Evolutionary conservation across 2,329 filamentous ascomycete genomes (phyloP).

Genomic region (Trichothecium roseum): DNA sequence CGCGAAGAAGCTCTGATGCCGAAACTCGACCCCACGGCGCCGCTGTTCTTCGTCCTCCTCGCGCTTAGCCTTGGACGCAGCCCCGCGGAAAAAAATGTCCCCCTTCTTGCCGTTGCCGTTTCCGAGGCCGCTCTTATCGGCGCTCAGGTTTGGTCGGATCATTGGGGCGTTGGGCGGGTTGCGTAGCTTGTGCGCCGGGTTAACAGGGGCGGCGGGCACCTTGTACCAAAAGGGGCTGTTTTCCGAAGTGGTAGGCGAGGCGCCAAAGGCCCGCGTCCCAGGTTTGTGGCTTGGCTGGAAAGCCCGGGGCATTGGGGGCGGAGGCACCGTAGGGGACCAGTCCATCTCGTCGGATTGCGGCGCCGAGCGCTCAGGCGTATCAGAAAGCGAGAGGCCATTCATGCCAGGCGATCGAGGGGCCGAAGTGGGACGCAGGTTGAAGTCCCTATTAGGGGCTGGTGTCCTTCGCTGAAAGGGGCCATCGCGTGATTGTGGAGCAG

Average conservation of each 20-base stretch:
- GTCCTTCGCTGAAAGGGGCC: background rate
- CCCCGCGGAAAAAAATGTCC: slow-evolving; percentile 36
- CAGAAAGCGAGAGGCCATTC: slow-evolving; percentile 5
- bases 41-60: no score
- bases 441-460: background rate
- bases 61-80: slow-evolving; percentile 1
- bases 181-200: slow-evolving; percentile 50
- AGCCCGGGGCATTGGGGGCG: slow-evolving; percentile 1
- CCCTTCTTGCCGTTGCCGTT: slow-evolving; percentile 22
- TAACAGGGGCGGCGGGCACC: slow-evolving; percentile 57
- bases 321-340: slow-evolving; percentile 50
- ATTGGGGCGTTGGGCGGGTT: slow-evolving; percentile 50
- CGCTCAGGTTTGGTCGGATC: slow-evolving; percentile 31
- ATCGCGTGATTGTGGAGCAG: no score
- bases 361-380: slow-evolving; percentile 8
- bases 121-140: slow-evolving; percentile 13
- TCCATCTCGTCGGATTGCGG: slow-evolving; percentile 55
- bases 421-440: background rate
- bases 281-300: slow-evolving; percentile 34
- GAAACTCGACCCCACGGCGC: slow-evolving; percentile 31
- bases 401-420: slow-evolving; percentile 19
- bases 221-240: slow-evolving; percentile 56
- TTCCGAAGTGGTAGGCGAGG: slow-evolving; percentile 31
- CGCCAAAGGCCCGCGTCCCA: slow-evolving; percentile 24
- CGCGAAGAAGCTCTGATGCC: slow-evolving; percentile 52